Conservation (phyloP, 164 flowering plant genomes). For the Vitis amurensis region DNA sequence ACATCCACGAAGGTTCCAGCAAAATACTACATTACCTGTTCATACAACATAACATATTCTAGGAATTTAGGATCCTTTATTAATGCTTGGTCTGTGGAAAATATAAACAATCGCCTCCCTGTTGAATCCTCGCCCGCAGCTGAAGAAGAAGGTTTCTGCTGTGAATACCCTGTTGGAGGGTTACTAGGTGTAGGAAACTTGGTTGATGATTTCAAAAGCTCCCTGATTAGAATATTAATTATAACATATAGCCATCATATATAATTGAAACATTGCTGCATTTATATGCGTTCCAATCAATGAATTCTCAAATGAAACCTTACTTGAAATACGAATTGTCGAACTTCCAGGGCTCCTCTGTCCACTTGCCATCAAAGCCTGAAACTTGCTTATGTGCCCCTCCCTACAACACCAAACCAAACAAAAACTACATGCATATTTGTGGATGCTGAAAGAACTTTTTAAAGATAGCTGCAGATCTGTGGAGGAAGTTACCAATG, state of each 20-base stretch:
- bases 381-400: constrained; percentile 85
- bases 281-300: neutral
- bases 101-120: constrained; percentile 62
- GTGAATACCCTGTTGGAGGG: too few relatives aligned
- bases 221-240: constrained; percentile 39
- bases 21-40: constrained; percentile 47
- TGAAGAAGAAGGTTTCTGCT: too few relatives aligned
- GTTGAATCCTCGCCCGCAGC: too few relatives aligned
- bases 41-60: constrained; percentile 63
- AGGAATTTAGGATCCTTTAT: constrained; percentile 68
- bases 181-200: too few relatives aligned
- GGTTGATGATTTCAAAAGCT: constrained; percentile 37
- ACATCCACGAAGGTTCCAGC: neutral
- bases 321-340: constrained; percentile 89
- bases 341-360: constrained; percentile 77
- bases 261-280: too few relatives aligned
- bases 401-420: constrained; percentile 48
- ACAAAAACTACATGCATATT: neutral
- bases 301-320: constrained; percentile 19
- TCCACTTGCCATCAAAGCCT: constrained; percentile 95
- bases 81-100: constrained; percentile 73
- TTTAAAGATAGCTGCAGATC: neutral
- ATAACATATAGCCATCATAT: neutral
- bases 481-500: constrained; percentile 28
- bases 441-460: neutral